phyloP scores from a whole-genome alignment of 495 filamentous ascomycete genomes.

The Barbatosphaeria neglecta region DNA sequence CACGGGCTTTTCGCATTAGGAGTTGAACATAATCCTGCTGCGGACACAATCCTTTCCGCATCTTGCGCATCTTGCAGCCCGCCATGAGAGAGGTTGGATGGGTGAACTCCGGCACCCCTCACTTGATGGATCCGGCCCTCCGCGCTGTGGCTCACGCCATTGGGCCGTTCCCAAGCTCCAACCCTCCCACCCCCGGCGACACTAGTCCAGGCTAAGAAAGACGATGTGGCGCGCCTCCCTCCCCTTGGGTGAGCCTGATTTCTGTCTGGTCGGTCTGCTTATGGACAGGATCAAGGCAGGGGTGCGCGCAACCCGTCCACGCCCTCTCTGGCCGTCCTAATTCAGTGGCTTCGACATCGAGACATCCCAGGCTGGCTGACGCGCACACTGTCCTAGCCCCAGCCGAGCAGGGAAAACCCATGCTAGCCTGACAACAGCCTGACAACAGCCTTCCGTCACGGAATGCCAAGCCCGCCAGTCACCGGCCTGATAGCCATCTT shows the following conservation, averaged over 20 bases:
- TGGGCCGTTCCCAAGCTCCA: neutral
- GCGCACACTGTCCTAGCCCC: too few species aligned
- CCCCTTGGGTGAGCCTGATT: neutral
- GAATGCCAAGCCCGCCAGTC: too few species aligned
- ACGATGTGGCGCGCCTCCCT: neutral
- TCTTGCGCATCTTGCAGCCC: neutral
- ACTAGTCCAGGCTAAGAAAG: neutral
- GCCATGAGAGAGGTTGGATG: neutral
- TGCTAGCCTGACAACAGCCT: too few species aligned
- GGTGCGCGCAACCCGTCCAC: neutral
- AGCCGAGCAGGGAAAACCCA: too few species aligned
- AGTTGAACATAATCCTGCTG: too few species aligned
- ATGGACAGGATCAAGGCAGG: neutral
- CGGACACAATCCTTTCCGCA: neutral
- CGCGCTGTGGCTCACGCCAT: neutral
- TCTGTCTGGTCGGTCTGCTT: too few species aligned
- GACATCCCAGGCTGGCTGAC: too few species aligned
- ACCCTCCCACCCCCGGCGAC: neutral
- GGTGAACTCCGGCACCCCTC: neutral
- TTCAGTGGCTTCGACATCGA: too few species aligned
- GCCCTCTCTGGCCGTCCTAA: too few species aligned
- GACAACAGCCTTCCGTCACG: too few species aligned
- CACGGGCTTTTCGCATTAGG: too few species aligned
- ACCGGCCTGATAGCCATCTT: too few species aligned
- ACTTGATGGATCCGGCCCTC: neutral